Evolutionary conservation across 2,329 filamentous ascomycete species (phyloP).

Genomic region (Neodidymelliopsis sp.): DNA sequence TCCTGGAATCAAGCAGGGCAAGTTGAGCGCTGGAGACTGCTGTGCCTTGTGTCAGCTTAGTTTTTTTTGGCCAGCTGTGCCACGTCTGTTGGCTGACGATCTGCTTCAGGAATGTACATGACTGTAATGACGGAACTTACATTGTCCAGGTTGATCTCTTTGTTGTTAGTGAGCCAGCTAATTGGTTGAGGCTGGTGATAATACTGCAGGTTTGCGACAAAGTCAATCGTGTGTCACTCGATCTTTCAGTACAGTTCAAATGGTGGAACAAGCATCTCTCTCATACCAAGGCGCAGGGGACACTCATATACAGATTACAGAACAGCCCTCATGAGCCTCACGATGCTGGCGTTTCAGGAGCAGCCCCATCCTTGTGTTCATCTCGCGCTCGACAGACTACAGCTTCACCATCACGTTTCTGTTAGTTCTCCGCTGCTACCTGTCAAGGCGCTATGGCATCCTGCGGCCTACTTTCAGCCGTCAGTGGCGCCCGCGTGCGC

Average conservation of each 20-base stretch:
- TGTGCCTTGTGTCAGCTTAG: constrained; percentile 24
- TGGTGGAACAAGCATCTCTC: constrained; percentile 27
- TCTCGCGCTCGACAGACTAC: constrained; percentile 34
- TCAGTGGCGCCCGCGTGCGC: constrained; percentile 43
- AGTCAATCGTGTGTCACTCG: constrained; percentile 29
- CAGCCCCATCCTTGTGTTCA: constrained; percentile 43
- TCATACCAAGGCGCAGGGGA: constrained; percentile 35
- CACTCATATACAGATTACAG: constrained; percentile 40
- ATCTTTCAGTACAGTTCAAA: constrained; percentile 30
- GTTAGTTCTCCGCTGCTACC: constrained; percentile 37
- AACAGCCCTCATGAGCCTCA: constrained; percentile 36
- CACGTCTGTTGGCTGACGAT: constrained; percentile 15
- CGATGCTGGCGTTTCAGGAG: constrained; percentile 35
- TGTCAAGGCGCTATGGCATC: constrained; percentile 40
- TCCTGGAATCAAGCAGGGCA: constrained; percentile 20
- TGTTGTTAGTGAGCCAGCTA: not conserved
- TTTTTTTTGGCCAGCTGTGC: constrained; percentile 11
- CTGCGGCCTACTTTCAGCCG: constrained; percentile 41
- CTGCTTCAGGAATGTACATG: constrained; percentile 16
- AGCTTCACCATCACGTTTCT: constrained; percentile 39
- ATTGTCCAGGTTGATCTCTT: constrained; percentile 1
- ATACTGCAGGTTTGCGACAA: constrained; percentile 4
- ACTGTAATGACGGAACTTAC: constrained; percentile 10
- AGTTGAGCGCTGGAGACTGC: constrained; percentile 28
- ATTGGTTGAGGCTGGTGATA: not conserved